Evolutionary conservation across 371 early-diverging fungal genomes (phyloP).

Genomic region (Apophysomyces elegans): DNA sequence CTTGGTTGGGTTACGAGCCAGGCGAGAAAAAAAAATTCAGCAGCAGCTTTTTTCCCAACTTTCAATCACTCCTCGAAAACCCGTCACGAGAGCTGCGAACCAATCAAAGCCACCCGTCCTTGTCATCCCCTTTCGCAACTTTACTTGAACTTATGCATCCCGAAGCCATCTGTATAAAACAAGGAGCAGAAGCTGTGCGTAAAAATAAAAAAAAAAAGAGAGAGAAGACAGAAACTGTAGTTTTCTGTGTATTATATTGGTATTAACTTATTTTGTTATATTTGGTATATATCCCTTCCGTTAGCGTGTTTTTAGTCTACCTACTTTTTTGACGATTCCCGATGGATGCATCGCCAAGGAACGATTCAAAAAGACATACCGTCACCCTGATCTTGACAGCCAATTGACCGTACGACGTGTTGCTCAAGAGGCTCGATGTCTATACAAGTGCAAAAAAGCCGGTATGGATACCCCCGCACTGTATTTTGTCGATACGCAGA

Average conservation of each 20-base stretch:
- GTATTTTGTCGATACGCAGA: constrained; percentile 74
- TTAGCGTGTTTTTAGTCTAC: constrained; percentile 33
- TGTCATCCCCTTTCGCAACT: neutral
- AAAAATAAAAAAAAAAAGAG: neutral
- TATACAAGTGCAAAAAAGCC: constrained; percentile 71
- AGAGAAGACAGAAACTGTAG: too few species aligned
- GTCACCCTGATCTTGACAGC: constrained; percentile 90
- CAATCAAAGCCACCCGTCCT: neutral
- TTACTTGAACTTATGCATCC: neutral
- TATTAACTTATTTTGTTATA: too few species aligned
- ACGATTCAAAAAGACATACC: constrained; percentile 89
- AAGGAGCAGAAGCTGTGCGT: constrained; percentile 10
- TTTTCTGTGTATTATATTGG: too few species aligned
- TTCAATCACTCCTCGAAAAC: neutral
- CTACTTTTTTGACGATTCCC: constrained; percentile 24
- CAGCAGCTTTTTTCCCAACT: neutral
- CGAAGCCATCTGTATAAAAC: constrained; percentile 1
- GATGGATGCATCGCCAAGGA: constrained; percentile 60
- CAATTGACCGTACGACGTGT: constrained; percentile 80
- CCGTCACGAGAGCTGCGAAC: neutral
- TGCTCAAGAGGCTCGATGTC: constrained; percentile 82
- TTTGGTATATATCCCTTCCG: too few species aligned
- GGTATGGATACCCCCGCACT: constrained; percentile 86
- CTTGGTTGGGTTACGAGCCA: neutral
- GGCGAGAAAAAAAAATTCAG: neutral